Evolutionary conservation across 768 basidiomycete genomes (phyloP), one percentile per base, ranked within the genome.

Genomic region (Suillus variegatus): DNA sequence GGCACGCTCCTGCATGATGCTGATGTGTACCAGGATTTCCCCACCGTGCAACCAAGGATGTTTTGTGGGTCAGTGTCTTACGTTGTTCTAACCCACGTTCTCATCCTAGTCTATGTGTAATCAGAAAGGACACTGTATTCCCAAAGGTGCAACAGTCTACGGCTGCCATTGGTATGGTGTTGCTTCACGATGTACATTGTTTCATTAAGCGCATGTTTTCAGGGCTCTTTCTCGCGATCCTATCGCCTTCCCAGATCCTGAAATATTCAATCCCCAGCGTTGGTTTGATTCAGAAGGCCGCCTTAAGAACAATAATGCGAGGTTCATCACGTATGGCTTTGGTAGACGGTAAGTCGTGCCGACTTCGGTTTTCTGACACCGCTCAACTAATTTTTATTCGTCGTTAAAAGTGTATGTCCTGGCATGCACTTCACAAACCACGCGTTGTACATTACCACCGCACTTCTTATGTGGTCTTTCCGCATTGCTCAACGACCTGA

Each of bases 21-120:
- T 49, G 28, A 61, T 64, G 5, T 32, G 25, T 18, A 18, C 8
- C 28, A 71, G 88, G 88, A 0, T 86, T 88, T 60, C 78, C 85
- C 0, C 89, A 90, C 66, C 82, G 82, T 60, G 83, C 88, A 0
- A 89, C 84, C 1, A 84, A 82, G 63, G 88, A 90, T 65, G 81
- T 90, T 49, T 72, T 85, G 25, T 90, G 85, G 84, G 86, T 86
- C 6, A 28, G 62, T 35, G 6, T 18, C 51, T 52, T 52, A 8
- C 28, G 28, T 52, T 13, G 28, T 52, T 8, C 25, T 52, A 52
- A 25, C 22, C 14, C 25, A 52, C 25, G 13, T 41, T 41, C 14
- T 41, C 14, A 41, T 41, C 16, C 6, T 41, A 16, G 6, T 16
- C 14, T 41, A 6, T 16, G 41, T 41, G 41, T 16, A 16, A 41